Conservation (phyloP, 2,329 filamentous ascomycete species). For the Beauveria sp. region DNA sequence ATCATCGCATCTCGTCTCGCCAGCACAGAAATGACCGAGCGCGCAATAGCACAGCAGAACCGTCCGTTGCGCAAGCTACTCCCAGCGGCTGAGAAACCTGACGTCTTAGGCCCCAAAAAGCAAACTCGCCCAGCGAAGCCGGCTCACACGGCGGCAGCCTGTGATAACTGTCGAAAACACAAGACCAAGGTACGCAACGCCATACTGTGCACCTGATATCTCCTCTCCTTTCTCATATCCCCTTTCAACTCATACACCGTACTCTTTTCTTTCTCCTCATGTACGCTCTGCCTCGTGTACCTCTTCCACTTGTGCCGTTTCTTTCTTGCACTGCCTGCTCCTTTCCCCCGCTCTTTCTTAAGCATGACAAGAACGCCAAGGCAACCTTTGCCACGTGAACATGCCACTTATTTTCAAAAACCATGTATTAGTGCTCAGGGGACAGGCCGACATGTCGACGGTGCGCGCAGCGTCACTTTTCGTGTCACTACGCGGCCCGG, state of each 20-base stretch:
- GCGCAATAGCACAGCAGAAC: not conserved
- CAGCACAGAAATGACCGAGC: not conserved
- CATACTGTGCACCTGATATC: not conserved
- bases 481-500: conserved; percentile 16
- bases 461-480: conserved; percentile 12
- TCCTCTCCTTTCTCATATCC: no score
- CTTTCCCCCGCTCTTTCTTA: no score
- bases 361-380: no score
- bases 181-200: conserved; percentile 17
- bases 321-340: no score
- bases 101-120: not conserved
- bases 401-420: no score
- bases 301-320: no score
- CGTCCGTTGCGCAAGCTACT: not conserved
- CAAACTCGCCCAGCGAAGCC: not conserved
- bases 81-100: not conserved
- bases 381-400: no score
- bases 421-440: conserved; percentile 19
- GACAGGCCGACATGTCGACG: conserved; percentile 19
- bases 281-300: no score
- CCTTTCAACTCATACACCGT: no score
- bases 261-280: no score
- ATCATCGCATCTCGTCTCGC: not conserved
- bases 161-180: conserved; percentile 15
- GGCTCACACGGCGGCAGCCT: conserved; percentile 10